phyloP scores from a whole-genome alignment of 1,284 basidiomycete species.

The Marasmius oreades region DNA sequence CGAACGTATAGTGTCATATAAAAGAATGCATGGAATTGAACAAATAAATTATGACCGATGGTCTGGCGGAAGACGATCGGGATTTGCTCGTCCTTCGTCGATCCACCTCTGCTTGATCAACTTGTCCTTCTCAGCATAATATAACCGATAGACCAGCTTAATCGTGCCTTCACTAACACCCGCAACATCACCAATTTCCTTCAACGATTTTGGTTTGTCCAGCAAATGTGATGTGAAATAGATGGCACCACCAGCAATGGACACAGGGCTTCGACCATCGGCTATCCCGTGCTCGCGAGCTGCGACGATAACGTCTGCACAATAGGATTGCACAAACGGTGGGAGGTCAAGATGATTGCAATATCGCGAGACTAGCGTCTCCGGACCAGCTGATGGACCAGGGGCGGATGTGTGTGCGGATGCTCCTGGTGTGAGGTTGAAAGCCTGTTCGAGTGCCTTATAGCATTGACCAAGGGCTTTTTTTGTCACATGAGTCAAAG shows the following conservation, averaged over 20 bases:
- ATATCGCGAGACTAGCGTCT: slow-evolving; percentile 90
- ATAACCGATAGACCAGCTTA: slow-evolving; percentile 79
- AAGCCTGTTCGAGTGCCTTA: slow-evolving; percentile 90
- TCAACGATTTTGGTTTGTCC: slow-evolving; percentile 70
- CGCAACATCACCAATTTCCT: slow-evolving; percentile 91
- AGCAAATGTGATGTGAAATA: slow-evolving; percentile 88
- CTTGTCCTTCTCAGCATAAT: slow-evolving; percentile 67
- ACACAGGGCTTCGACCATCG: slow-evolving; percentile 92
- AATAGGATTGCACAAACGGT: slow-evolving; percentile 77
- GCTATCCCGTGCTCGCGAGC: slow-evolving; percentile 86
- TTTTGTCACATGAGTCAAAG: slow-evolving; percentile 90
- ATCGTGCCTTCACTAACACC: slow-evolving; percentile 98
- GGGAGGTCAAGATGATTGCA: slow-evolving; percentile 93
- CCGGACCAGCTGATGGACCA: slow-evolving; percentile 60
- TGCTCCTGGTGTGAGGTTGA: slow-evolving; percentile 79
- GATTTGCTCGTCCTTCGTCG: slow-evolving; percentile 63
- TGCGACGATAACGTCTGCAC: slow-evolving; percentile 79
- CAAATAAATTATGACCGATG: neutral
- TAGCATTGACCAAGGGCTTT: slow-evolving; percentile 95
- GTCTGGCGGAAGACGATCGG: neutral
- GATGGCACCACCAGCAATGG: slow-evolving; percentile 94
- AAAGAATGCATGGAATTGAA: too few relatives aligned
- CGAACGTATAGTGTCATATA: neutral
- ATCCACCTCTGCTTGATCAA: slow-evolving; percentile 82
- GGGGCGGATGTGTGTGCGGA: slow-evolving; percentile 41